Evolutionary conservation across 371 early-diverging fungal genomes (phyloP).

Genomic region (Syncephalastrum racemosum): DNA sequence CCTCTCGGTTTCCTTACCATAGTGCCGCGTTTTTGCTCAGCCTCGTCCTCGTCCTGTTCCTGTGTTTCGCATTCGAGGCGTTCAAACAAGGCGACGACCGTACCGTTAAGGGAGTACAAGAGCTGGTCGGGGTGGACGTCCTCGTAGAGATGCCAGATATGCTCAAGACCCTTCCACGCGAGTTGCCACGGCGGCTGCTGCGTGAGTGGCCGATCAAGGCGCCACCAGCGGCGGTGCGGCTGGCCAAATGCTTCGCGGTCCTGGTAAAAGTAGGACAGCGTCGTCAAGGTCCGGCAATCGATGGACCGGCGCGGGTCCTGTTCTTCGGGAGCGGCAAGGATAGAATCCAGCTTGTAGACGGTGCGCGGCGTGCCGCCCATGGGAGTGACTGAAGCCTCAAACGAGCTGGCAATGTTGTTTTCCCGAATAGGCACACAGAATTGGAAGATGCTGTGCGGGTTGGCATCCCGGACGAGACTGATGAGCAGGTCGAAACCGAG

Average conservation of each 20-base stretch:
- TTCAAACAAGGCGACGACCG: slow-evolving; percentile 68
- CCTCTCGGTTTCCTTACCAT: not conserved
- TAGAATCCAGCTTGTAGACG: slow-evolving; percentile 4
- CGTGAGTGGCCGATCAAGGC: slow-evolving; percentile 52
- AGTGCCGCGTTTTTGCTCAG: not conserved
- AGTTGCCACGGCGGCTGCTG: slow-evolving; percentile 59
- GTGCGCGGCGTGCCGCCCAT: not conserved
- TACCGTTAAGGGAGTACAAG: slow-evolving; percentile 75
- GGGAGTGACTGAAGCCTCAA: slow-evolving; percentile 18
- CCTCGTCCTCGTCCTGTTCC: not conserved
- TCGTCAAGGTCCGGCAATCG: slow-evolving; percentile 56
- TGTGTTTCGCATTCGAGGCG: slow-evolving; percentile 22
- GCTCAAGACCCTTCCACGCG: slow-evolving; percentile 56
- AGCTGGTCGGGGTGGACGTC: slow-evolving; percentile 70
- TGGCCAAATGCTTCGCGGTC: slow-evolving; percentile 7
- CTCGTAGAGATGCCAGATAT: slow-evolving; percentile 57
- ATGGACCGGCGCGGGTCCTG: too few species aligned
- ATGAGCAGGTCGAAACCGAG: slow-evolving; percentile 70
- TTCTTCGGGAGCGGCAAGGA: not conserved
- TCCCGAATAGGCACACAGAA: slow-evolving; percentile 27
- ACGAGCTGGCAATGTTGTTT: slow-evolving; percentile 34
- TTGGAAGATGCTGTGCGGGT: slow-evolving; percentile 58
- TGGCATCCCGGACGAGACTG: slow-evolving; percentile 48
- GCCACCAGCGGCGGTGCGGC: slow-evolving; percentile 46
- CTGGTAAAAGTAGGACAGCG: slow-evolving; percentile 48